Evolutionary conservation across 2,329 filamentous ascomycete genomes (phyloP).

Genomic region (Verticillium nonalfalfae): DNA sequence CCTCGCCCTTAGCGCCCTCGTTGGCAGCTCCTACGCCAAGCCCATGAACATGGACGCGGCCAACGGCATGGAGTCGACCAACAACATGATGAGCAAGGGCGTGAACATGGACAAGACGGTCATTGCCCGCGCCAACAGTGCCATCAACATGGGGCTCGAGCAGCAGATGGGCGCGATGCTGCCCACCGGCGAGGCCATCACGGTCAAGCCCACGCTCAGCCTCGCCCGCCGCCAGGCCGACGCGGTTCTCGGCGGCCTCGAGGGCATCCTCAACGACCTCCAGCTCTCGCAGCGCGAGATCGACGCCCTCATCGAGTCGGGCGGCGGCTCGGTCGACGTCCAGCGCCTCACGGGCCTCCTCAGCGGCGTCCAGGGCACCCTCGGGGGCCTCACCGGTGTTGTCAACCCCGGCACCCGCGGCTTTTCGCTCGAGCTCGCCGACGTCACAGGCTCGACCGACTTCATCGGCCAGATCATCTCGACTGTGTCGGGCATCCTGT

Average conservation of each 20-base stretch:
- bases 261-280: constrained; percentile 2
- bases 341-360: constrained; percentile 3
- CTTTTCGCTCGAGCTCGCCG: background rate
- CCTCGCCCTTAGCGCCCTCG: constrained; percentile 1
- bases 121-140: background rate
- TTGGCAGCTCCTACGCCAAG: constrained; percentile 1
- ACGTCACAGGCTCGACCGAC: background rate
- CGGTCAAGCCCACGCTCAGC: background rate
- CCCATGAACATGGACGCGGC: background rate
- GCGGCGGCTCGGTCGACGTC: background rate
- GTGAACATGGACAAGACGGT: background rate
- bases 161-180: background rate
- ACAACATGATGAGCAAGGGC: background rate
- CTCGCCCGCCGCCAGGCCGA: background rate
- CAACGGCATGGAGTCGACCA: background rate
- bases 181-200: background rate
- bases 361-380: background rate
- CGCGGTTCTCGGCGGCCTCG: background rate
- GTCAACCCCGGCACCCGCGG: too few relatives aligned
- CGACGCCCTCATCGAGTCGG: background rate
- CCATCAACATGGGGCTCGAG: background rate
- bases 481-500: background rate
- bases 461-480: background rate
- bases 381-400: background rate
- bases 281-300: background rate